Evolutionary conservation across 2,329 filamentous ascomycete genomes (phyloP).

Genomic region (Gaeumannomyces tritici): DNA sequence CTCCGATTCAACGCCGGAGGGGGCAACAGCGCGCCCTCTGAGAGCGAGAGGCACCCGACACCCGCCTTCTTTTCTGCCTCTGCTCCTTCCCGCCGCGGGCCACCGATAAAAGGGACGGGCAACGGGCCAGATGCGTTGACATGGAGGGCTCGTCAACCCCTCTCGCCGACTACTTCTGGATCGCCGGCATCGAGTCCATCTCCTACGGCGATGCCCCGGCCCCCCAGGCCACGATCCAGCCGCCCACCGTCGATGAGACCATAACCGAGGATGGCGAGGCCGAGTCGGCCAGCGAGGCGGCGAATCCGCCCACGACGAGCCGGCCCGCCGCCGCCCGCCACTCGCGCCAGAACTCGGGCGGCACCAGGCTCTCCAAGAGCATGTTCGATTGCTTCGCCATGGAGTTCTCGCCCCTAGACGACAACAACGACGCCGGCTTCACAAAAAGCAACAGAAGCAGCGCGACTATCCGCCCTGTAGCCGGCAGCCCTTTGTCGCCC

Average conservation of each 20-base stretch:
- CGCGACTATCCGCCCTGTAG: slow-evolving; percentile 46
- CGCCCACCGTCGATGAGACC: slow-evolving; percentile 41
- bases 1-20: background rate
- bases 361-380: slow-evolving; percentile 45
- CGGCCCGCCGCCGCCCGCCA: slow-evolving; percentile 35
- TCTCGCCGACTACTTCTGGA: slow-evolving; percentile 69
- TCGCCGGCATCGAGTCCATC: slow-evolving; percentile 60
- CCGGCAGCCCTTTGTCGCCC: slow-evolving; percentile 1
- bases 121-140: slow-evolving; percentile 19
- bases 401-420: slow-evolving; percentile 45
- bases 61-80: background rate
- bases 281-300: slow-evolving; percentile 27
- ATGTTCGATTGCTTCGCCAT: slow-evolving; percentile 35
- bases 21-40: background rate
- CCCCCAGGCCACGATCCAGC: slow-evolving; percentile 25
- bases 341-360: slow-evolving; percentile 48
- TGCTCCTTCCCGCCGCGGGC: background rate
- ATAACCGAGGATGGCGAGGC: slow-evolving; percentile 55
- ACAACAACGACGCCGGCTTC: slow-evolving; percentile 27
- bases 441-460: slow-evolving; percentile 57
- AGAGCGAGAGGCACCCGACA: background rate
- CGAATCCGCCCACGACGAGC: slow-evolving; percentile 16
- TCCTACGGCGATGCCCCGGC: slow-evolving; percentile 48
- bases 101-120: background rate
- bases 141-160: slow-evolving; percentile 55